Evolutionary conservation across 2,329 filamentous ascomycete species (phyloP).

Genomic region (Colletotrichum sp.): DNA sequence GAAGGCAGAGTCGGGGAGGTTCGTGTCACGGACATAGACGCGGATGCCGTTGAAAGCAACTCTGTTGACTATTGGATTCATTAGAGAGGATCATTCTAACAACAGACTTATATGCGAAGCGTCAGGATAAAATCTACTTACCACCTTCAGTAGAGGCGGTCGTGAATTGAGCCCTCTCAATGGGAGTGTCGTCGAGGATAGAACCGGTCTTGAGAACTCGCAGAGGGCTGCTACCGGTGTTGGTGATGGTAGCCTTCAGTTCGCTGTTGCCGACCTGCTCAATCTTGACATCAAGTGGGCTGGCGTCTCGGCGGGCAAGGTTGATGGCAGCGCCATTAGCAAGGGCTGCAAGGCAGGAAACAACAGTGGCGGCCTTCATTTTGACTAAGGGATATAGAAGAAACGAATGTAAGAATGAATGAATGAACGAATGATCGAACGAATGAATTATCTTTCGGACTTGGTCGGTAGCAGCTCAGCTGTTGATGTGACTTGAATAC

Average conservation of each 20-base stretch:
- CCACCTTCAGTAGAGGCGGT: slow-evolving; percentile 31
- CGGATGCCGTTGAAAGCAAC: slow-evolving; percentile 55
- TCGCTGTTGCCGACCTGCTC: slow-evolving; percentile 49
- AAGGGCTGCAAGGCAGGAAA: slow-evolving; percentile 39
- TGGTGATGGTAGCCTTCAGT: slow-evolving; percentile 53
- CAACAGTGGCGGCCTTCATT: slow-evolving; percentile 41
- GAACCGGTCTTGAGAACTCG: slow-evolving; percentile 54
- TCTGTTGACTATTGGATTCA: slow-evolving; percentile 34
- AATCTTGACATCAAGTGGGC: slow-evolving; percentile 43
- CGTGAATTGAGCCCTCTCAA: slow-evolving; percentile 54
- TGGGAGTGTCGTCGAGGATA: slow-evolving; percentile 48
- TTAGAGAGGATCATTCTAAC: neutral
- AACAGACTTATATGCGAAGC: neutral
- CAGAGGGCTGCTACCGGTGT: slow-evolving; percentile 48
- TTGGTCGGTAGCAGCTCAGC: neutral
- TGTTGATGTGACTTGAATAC: neutral
- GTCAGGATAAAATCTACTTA: slow-evolving; percentile 28
- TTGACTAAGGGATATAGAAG: neutral
- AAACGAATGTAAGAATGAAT: neutral
- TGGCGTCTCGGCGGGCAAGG: slow-evolving; percentile 33
- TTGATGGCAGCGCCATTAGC: slow-evolving; percentile 36
- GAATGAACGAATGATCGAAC: neutral
- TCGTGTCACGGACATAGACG: slow-evolving; percentile 43
- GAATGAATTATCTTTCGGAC: neutral
- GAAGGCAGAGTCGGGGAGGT: slow-evolving; percentile 49